Evolutionary conservation across 345 rosid genomes (phyloP).

Genomic region (Conringia planisiliqua): DNA sequence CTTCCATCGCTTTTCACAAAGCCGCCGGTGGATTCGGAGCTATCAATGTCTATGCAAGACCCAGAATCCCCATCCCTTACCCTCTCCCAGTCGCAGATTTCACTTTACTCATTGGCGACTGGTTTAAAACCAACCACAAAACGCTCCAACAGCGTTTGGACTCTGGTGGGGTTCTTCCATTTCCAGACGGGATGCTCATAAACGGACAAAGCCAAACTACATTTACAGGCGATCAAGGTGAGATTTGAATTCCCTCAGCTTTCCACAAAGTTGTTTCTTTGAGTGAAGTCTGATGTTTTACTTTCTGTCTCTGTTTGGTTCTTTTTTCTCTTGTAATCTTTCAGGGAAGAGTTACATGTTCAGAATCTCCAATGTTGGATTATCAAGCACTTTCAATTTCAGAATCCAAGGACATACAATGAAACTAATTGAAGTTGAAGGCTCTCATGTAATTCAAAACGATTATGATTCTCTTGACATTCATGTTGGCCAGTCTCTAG

Average conservation of each 20-base stretch:
- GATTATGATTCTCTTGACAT: conserved; percentile 78
- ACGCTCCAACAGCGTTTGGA: conserved; percentile 40
- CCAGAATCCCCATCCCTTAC: conserved; percentile 75
- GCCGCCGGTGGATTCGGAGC: conserved; percentile 90
- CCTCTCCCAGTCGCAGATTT: conserved; percentile 63
- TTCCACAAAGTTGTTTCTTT: background rate
- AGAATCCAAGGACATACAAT: conserved; percentile 78
- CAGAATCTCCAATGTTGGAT: conserved; percentile 82
- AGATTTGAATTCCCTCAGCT: background rate
- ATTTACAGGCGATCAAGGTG: conserved; percentile 66
- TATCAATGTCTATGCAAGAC: conserved; percentile 56
- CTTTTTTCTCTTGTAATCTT: background rate
- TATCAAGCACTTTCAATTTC: conserved; percentile 65
- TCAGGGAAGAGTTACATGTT: conserved; percentile 87
- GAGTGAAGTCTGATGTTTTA: background rate
- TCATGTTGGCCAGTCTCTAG: conserved; percentile 83
- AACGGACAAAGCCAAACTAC: conserved; percentile 54
- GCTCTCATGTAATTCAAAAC: conserved; percentile 73
- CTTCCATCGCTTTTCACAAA: conserved; percentile 74
- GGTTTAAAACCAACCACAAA: conserved; percentile 75
- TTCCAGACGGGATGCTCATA: conserved; percentile 61
- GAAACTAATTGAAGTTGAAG: conserved; percentile 91
- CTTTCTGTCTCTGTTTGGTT: background rate
- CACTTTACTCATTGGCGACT: conserved; percentile 80
- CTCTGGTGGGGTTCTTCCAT: conserved; percentile 65